Base-by-base conservation (phyloP, 2,329 filamentous ascomycete genomes). In the Clarireedia paspali region DNA sequence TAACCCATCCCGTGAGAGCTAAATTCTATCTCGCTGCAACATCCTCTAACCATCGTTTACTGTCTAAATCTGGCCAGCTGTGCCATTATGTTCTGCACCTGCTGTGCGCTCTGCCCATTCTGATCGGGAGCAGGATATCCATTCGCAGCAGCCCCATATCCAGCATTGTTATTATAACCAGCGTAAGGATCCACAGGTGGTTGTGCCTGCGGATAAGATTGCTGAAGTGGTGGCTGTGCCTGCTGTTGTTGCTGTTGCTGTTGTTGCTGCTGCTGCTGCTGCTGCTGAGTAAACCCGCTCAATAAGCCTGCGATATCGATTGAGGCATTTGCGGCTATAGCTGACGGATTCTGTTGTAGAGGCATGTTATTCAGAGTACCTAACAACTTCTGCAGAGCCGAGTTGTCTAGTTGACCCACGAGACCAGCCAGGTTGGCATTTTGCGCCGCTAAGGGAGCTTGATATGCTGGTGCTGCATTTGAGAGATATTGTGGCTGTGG, bases 81-180 rank as follows among this genome's bases (percentile, higher is more conserved):
- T 14, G 85, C 84, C 80, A 91, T 87, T 51, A 91, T 88, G 64
- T 88, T 86, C 67, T 86, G 81, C 63, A 90, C 77, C 53, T 83
- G 76, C 12, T 83, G 74, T 7, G 75, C 73, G 12, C 74, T 70
- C 54, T 75, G 66, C 36, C 63, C 62, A 40, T 59, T 60, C 36
- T 27, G 68, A 69, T 39, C 67, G 60, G 54, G 36, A 23, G 58
- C 36, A 27, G 53, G 12, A 14, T 52, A 42, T 5, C 40, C 46
- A 15, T 26, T 47, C 23, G 12, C 39, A 42, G 39, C 17, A 9
- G 42, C 17, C 12, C 10, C 38, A 50, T 55, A 50, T 38, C 10
- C 17, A 20, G 17, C 27, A 15, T 39, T 40, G 7, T 14, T 47
- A n/a, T 56, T 56, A 40, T 52, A 52, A 5, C 7, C 15, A 14